phyloP scores from a whole-genome alignment of 2,329 filamentous ascomycete species.

The Byssochlamys sp. region DNA sequence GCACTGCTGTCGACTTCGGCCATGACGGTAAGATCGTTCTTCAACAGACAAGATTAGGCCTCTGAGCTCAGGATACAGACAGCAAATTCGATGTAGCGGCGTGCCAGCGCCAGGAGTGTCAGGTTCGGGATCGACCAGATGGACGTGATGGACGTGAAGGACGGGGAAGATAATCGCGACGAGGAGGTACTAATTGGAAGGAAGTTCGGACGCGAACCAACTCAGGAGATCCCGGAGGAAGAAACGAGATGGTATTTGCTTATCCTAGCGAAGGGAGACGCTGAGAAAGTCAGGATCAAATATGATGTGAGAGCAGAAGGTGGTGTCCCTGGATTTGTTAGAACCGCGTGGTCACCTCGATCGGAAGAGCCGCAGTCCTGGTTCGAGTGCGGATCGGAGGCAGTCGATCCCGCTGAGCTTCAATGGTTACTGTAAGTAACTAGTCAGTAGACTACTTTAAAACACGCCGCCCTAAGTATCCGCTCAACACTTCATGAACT shows the following conservation, averaged over 20 bases:
- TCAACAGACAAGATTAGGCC: constrained; percentile 3
- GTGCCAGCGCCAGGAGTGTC: constrained; percentile 8
- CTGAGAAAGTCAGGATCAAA: not conserved
- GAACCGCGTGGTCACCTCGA: not conserved
- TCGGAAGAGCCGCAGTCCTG: not conserved
- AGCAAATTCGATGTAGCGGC: constrained; percentile 5
- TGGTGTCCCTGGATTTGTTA: not conserved
- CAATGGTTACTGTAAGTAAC: not conserved
- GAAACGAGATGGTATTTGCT: constrained; percentile 2
- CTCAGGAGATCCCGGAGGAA: constrained; percentile 5
- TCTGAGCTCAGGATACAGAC: constrained; percentile 3
- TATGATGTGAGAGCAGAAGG: not conserved
- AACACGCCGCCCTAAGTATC: not conserved
- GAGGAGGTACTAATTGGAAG: constrained; percentile 4
- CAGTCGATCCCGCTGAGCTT: not conserved
- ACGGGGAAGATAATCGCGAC: constrained; percentile 7
- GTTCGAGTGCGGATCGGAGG: not conserved
- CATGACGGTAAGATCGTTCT: constrained; percentile 12
- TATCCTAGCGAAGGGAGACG: constrained; percentile 4
- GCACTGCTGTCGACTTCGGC: constrained; percentile 23
- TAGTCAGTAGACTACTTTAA: not conserved
- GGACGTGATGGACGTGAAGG: not conserved
- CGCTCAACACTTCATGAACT: not conserved
- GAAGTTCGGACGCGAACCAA: constrained; percentile 7
- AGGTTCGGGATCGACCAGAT: constrained; percentile 5